phyloP scores from a whole-genome alignment of 805 yeast genomes.

The Myxozyma kluyveri region DNA sequence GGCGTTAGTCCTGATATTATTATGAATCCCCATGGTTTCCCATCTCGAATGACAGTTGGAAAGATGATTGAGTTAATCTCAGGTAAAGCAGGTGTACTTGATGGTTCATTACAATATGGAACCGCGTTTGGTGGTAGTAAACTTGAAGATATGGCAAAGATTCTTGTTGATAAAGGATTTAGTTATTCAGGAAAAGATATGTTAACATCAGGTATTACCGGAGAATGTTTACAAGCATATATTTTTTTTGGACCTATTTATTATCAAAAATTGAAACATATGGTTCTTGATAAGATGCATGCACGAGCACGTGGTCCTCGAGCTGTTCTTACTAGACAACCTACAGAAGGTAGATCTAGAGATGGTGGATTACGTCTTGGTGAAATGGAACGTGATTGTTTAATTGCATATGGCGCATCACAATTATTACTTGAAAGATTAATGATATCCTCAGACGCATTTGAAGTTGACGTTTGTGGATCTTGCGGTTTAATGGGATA shows the following conservation, averaged over 20 bases:
- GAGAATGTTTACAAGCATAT: slow-evolving; percentile 95
- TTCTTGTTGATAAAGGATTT: slow-evolving; percentile 86
- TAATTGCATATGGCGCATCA: slow-evolving; percentile 98
- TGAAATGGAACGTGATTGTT: slow-evolving; percentile 99
- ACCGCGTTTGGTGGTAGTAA: slow-evolving; percentile 99
- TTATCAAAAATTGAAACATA: slow-evolving; percentile 96
- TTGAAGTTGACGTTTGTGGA: slow-evolving; percentile 93
- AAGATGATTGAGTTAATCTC: slow-evolving; percentile 95
- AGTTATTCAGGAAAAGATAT: slow-evolving; percentile 95
- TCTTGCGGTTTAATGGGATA: slow-evolving; percentile 96
- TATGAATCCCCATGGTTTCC: slow-evolving; percentile 99
- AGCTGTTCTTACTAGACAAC: slow-evolving; percentile 96
- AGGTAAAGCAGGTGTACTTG: slow-evolving; percentile 95
- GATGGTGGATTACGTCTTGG: slow-evolving; percentile 99
- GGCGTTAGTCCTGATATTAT: slow-evolving; percentile 94
- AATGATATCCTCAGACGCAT: slow-evolving; percentile 96
- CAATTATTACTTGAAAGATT: slow-evolving; percentile 88
- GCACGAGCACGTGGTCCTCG: slow-evolving; percentile 99
- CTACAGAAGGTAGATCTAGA: slow-evolving; percentile 97
- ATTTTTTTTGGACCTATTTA: slow-evolving; percentile 98
- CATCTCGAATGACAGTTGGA: slow-evolving; percentile 99
- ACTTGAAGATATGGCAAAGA: slow-evolving; percentile 88
- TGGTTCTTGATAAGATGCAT: slow-evolving; percentile 99
- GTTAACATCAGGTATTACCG: slow-evolving; percentile 96
- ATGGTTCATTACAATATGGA: slow-evolving; percentile 90